Conservation (phyloP, 331 rosid genomes). For the Quercus phellos region DNA sequence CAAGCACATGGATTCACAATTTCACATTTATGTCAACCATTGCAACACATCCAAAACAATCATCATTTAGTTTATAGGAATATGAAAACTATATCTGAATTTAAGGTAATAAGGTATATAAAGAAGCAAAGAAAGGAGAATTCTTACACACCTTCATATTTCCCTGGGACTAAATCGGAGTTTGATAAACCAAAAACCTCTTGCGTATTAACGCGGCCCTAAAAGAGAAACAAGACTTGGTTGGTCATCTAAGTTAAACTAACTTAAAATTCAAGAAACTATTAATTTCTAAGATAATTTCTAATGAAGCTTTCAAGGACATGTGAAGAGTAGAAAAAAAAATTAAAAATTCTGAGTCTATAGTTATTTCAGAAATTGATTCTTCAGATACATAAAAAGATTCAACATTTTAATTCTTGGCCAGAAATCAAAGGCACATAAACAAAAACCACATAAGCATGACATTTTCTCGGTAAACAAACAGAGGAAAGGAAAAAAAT, state of each 20-base stretch:
- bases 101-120: neutral
- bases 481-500: neutral
- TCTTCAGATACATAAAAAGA: neutral
- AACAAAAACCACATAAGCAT: neutral
- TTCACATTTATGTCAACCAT: neutral
- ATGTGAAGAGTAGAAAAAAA: neutral
- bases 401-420: neutral
- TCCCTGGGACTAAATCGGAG: constrained; percentile 90
- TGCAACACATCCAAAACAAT: too few relatives aligned
- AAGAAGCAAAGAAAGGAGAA: constrained; percentile 18
- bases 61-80: neutral
- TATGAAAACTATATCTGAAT: neutral
- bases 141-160: constrained; percentile 70
- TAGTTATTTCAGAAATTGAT: neutral
- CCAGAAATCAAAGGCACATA: neutral
- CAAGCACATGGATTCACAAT: constrained; percentile 3
- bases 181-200: constrained; percentile 83
- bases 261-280: neutral
- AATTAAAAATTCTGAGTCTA: neutral
- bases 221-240: neutral
- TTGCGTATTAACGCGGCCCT: constrained; percentile 83
- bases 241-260: neutral
- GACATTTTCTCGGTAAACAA: neutral
- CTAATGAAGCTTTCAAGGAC: neutral
- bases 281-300: neutral